Conservation (phyloP, 768 basidiomycete genomes). For the Antrodiella citrinella region DNA sequence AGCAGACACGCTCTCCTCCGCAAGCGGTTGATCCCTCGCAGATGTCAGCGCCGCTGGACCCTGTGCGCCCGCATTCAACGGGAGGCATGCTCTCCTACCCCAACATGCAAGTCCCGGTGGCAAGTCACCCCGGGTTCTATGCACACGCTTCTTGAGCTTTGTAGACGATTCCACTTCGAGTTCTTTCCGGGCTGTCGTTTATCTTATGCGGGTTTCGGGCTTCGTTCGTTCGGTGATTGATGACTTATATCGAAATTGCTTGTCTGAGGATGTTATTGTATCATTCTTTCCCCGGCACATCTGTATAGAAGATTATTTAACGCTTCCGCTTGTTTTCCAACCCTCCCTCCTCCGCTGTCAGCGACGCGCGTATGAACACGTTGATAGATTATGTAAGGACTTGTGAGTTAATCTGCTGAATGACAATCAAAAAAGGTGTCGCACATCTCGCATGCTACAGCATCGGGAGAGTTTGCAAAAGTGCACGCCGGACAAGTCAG, state of each 20-base stretch:
- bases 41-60: slow-evolving; percentile 20
- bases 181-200: neutral
- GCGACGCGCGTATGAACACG: neutral
- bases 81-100: slow-evolving; percentile 17
- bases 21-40: slow-evolving; percentile 17
- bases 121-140: slow-evolving; percentile 8
- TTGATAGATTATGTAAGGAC: neutral
- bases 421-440: slow-evolving; percentile 9
- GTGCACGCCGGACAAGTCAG: slow-evolving; percentile 54
- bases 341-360: neutral
- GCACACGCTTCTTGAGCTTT: slow-evolving; percentile 5
- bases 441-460: slow-evolving; percentile 22
- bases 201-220: neutral
- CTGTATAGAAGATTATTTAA: slow-evolving; percentile 9
- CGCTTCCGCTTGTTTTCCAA: slow-evolving; percentile 7
- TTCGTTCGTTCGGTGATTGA: neutral
- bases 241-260: slow-evolving; percentile 1
- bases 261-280: slow-evolving; percentile 11
- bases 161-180: neutral
- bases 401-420: neutral
- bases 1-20: slow-evolving; percentile 28
- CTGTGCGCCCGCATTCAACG: slow-evolving; percentile 28
- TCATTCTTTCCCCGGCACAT: slow-evolving; percentile 2
- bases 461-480: slow-evolving; percentile 41
- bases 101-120: neutral